Evolutionary conservation across 805 yeast species (phyloP).

Genomic region (Starmerella vitae): DNA sequence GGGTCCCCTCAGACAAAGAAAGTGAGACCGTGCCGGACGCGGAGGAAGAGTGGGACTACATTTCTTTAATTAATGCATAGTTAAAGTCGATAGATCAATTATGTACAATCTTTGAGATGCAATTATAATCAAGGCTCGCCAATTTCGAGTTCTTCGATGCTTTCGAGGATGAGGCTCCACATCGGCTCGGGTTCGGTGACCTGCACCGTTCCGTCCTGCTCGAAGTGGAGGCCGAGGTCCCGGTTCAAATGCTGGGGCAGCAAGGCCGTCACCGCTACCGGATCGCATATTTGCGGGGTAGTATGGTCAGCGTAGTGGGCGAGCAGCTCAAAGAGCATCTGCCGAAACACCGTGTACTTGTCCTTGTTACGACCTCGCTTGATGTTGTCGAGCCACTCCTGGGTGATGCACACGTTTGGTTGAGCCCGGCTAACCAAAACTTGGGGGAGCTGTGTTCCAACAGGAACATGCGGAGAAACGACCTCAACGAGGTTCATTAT

Average conservation of each 20-base stretch:
- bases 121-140: constrained; percentile 3
- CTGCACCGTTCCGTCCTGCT: constrained; percentile 22
- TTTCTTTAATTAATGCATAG: constrained; percentile 10
- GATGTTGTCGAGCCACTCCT: constrained; percentile 31
- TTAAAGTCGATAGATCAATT: neutral
- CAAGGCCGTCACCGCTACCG: constrained; percentile 51
- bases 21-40: neutral
- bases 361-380: constrained; percentile 26
- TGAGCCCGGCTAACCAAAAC: constrained; percentile 10
- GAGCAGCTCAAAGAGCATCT: constrained; percentile 41
- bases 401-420: constrained; percentile 42
- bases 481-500: constrained; percentile 39
- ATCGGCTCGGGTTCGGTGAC: constrained; percentile 14
- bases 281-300: constrained; percentile 70
- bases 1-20: neutral
- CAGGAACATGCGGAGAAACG: constrained; percentile 24
- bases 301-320: constrained; percentile 38
- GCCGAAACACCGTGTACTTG: constrained; percentile 36
- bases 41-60: constrained; percentile 14
- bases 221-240: constrained; percentile 22
- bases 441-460: constrained; percentile 16
- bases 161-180: constrained; percentile 20
- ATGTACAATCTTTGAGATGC: neutral
- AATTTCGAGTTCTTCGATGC: constrained; percentile 20
- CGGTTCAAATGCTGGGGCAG: constrained; percentile 29